Conservation (phyloP, 2,329 filamentous ascomycete genomes). For the Neocatenulostroma microsporum region DNA sequence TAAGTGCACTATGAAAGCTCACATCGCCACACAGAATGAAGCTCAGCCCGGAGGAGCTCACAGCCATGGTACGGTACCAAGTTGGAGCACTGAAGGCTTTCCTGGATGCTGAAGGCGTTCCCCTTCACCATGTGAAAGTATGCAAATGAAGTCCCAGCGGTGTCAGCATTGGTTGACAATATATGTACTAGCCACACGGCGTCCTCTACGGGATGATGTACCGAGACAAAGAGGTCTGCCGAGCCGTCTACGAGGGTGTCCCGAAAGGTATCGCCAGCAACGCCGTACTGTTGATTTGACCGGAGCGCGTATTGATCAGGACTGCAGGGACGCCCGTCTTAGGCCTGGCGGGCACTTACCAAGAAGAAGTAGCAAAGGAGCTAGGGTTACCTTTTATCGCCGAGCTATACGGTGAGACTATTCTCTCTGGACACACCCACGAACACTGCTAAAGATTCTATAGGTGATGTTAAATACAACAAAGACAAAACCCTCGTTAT, state of each 20-base stretch:
- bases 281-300: not conserved
- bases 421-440: not conserved
- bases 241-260: constrained; percentile 47
- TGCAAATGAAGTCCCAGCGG: too few relatives aligned
- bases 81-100: constrained; percentile 55
- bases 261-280: constrained; percentile 23
- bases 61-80: constrained; percentile 37
- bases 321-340: constrained; percentile 43
- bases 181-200: constrained; percentile 47
- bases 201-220: constrained; percentile 51
- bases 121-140: constrained; percentile 50
- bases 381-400: constrained; percentile 47
- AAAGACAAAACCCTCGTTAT: constrained; percentile 46
- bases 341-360: constrained; percentile 47
- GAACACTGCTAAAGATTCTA: constrained; percentile 25
- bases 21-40: constrained; percentile 41
- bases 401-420: constrained; percentile 31
- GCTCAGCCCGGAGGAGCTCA: constrained; percentile 33
- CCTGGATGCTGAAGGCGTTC: constrained; percentile 48
- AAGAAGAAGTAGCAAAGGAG: constrained; percentile 48
- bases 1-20: too few relatives aligned
- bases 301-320: too few relatives aligned
- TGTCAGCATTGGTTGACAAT: too few relatives aligned
- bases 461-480: constrained; percentile 50
- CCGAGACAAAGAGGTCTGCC: constrained; percentile 44